Base-by-base conservation (phyloP, 345 rosid species). In the Punica granatum region DNA sequence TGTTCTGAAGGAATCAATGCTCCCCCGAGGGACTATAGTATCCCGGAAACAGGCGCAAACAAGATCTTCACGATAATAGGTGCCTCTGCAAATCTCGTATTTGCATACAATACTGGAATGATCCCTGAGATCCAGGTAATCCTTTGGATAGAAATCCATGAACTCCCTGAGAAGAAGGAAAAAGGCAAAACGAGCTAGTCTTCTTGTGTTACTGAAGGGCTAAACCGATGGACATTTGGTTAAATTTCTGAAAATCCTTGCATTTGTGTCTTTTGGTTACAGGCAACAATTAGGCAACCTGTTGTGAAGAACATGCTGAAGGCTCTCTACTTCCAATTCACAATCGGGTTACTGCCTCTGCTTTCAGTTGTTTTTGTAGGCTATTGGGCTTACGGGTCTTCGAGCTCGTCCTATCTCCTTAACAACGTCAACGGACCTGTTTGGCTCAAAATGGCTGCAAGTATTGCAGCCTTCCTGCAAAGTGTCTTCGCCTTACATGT, bases 91-190 rank as follows among this genome's bases (percentile, higher is more conserved):
- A 94, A 70, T 78, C 87, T 94, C 0, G 90, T 91, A 49, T 94
- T 94, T 63, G 96, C 96, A 49, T 94, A 82, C 71, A 94, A 94
- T 70, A 91, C 99, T 1, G 99, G 99, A 65, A 94, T 94, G 99
- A 95, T 94, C 72, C 99, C 98, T 44, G 99, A 94, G 73, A 91
- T 94, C 70, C 90, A 85, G 82, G 90, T 85, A 72, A 1, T n/a
- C 43, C 28, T 63, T 25, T 33, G n/a, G 35, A 37, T 31, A 39
- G 19, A 39, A 21, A 25, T 58, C 42, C 31, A 30, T 48, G 16
- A 18, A 3, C 53, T 12, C 16, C 53, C 53, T 21, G 16, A 11
- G 14, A 41, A 48, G n/a, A 16, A 48, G 53, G 23, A 18, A 48
- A 48, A 18, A 48, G 6, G n/a, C n/a, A n/a, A 18, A 56, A 11